A percentile compares a stretch with the other conserved stretches of the same genome.
Conservation (phyloP, 1,284 basidiomycete species). For the Vanrija sp. region DNA sequence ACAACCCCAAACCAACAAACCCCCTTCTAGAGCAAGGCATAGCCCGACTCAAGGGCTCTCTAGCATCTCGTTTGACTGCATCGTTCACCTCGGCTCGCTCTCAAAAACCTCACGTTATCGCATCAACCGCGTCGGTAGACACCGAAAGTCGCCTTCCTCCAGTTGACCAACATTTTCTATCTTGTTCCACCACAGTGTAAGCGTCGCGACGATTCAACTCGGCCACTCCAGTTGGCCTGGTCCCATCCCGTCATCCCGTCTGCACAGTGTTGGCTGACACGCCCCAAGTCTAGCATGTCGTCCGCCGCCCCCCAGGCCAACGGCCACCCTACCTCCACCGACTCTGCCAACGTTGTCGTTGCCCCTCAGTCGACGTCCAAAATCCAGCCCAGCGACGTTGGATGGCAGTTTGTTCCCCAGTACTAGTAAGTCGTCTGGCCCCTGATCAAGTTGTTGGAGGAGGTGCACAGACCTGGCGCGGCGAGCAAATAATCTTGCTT, state of each 20-base stretch:
- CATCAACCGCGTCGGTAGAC: background rate
- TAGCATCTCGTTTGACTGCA: background rate
- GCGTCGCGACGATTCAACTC: background rate
- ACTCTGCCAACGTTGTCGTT: constrained; percentile 2
- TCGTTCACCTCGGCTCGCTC: background rate
- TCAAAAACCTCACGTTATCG: background rate
- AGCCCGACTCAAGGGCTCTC: background rate
- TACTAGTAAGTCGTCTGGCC: constrained; percentile 61
- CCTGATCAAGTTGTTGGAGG: background rate
- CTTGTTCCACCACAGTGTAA: background rate
- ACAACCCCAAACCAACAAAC: background rate
- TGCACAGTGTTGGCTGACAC: too few species aligned
- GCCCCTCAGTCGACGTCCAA: constrained; percentile 8
- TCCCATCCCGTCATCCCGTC: too few species aligned
- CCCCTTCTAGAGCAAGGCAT: background rate
- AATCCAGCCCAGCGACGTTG: constrained; percentile 55
- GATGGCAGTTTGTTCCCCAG: constrained; percentile 95
- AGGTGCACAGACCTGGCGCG: background rate
- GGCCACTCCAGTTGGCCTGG: background rate
- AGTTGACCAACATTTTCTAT: background rate
- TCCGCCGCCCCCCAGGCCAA: constrained; percentile 26
- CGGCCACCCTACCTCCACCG: constrained; percentile 26
- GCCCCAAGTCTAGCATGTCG: constrained; percentile 22
- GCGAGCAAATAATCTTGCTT: background rate
- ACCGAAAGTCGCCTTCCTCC: background rate